phyloP scores from a whole-genome alignment of 805 yeast species.

The Kuraishia molischiana region DNA sequence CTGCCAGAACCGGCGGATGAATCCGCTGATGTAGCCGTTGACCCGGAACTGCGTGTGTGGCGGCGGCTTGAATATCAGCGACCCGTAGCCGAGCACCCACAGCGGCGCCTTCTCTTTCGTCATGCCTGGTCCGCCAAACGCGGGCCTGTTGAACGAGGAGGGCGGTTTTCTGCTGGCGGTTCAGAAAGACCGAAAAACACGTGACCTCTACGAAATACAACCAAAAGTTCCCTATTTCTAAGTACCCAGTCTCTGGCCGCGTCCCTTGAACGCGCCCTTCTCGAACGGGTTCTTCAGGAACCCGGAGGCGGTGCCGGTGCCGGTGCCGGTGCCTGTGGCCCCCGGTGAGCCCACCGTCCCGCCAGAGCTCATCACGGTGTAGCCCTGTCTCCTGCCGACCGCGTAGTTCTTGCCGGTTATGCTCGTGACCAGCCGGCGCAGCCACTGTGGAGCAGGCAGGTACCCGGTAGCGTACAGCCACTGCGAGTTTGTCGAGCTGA shows the following conservation, averaged over 20 bases:
- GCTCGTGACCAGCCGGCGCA: slow-evolving; percentile 18
- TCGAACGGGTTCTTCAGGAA: slow-evolving; percentile 8
- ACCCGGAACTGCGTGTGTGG: slow-evolving; percentile 52
- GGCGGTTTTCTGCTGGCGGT: too few species aligned
- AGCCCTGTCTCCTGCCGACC: slow-evolving; percentile 12
- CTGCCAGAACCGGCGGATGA: slow-evolving; percentile 84
- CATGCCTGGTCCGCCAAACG: too few species aligned
- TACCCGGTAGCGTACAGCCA: slow-evolving; percentile 45
- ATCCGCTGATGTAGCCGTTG: slow-evolving; percentile 72
- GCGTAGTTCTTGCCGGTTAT: slow-evolving; percentile 21
- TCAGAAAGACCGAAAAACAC: too few species aligned
- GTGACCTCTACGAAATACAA: neutral
- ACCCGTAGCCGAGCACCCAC: slow-evolving; percentile 90
- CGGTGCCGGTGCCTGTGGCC: slow-evolving; percentile 8
- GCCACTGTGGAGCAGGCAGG: slow-evolving; percentile 44
- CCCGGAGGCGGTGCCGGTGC: slow-evolving; percentile 6
- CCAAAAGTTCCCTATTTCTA: neutral
- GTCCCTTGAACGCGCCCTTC: slow-evolving; percentile 20
- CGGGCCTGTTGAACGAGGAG: too few species aligned
- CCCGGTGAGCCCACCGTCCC: too few species aligned
- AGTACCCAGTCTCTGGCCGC: slow-evolving; percentile 27
- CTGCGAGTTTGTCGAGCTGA: slow-evolving; percentile 11
- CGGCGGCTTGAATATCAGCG: slow-evolving; percentile 85
- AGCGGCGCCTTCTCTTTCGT: too few species aligned
- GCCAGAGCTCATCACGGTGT: slow-evolving; percentile 5